Evolutionary conservation across 2,329 filamentous ascomycete species (phyloP).

Genomic region (Aspergillus sp.): DNA sequence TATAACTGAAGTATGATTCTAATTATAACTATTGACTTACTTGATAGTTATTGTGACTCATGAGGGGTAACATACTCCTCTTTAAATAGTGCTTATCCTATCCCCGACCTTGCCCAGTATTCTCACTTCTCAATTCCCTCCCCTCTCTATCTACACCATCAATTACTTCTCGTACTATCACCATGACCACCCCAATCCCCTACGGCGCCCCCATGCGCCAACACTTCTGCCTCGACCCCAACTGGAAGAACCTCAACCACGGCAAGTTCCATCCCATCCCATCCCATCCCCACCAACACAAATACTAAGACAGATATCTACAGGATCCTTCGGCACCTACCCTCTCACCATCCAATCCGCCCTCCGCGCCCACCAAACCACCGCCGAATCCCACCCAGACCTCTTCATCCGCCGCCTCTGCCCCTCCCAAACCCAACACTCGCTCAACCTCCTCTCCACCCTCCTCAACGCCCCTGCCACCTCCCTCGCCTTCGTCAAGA

Average conservation of each 20-base stretch:
- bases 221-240: conserved; percentile 68
- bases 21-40: too few species aligned
- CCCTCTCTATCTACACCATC: too few species aligned
- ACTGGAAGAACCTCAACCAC: conserved; percentile 76
- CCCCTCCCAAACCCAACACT: conserved; percentile 62
- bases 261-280: conserved; percentile 50
- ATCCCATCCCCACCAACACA: not conserved
- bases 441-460: conserved; percentile 64
- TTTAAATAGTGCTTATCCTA: too few species aligned
- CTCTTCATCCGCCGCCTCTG: conserved; percentile 71
- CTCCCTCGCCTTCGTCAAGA: conserved; percentile 74
- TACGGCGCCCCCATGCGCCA: conserved; percentile 60
- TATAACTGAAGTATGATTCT: too few species aligned
- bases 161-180: not conserved
- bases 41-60: too few species aligned
- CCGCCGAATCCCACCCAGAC: conserved; percentile 70
- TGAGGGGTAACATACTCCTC: too few species aligned
- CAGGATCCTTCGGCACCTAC: conserved; percentile 74
- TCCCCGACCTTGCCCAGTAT: too few species aligned
- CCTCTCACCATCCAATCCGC: conserved; percentile 63
- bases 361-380: conserved; percentile 66
- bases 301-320: not conserved
- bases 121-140: too few species aligned
- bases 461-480: conserved; percentile 66
- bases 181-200: conserved; percentile 23